Evolutionary conservation across 2,329 filamentous ascomycete species (phyloP).

Genomic region (Knufia fluminis): DNA sequence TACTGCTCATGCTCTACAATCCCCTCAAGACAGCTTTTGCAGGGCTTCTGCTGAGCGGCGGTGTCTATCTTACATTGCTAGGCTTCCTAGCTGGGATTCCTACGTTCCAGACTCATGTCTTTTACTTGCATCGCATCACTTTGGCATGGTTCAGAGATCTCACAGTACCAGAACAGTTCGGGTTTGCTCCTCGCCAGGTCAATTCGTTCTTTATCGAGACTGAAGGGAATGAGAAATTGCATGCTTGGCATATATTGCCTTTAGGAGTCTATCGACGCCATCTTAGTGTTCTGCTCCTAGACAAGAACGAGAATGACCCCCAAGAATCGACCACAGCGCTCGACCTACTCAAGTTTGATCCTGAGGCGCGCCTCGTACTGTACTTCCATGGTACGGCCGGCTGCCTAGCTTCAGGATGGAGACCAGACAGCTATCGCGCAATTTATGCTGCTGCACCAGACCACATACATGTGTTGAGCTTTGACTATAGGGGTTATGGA

Average conservation of each 20-base stretch:
- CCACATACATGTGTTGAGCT: constrained; percentile 45
- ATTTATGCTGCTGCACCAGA: constrained; percentile 43
- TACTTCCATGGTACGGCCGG: constrained; percentile 50
- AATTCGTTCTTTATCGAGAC: background rate
- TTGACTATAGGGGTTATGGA: constrained; percentile 79
- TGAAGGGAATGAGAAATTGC: constrained; percentile 24
- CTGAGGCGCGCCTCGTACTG: constrained; percentile 37
- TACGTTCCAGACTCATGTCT: constrained; percentile 2
- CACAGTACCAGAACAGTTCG: background rate
- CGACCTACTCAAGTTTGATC: constrained; percentile 38
- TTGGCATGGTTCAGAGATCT: background rate
- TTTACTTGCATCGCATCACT: background rate
- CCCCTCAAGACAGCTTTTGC: no score
- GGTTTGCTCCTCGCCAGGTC: background rate
- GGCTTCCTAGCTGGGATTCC: background rate
- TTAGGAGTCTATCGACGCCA: constrained; percentile 38
- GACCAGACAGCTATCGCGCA: constrained; percentile 48
- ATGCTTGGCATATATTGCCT: constrained; percentile 45
- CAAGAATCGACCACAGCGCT: constrained; percentile 34
- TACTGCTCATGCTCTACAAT: background rate
- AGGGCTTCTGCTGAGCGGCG: no score
- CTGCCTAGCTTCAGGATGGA: constrained; percentile 47
- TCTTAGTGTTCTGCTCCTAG: constrained; percentile 31
- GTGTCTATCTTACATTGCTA: no score
- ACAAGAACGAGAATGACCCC: constrained; percentile 31